phyloP scores from a whole-genome alignment of 495 filamentous ascomycete genomes.

The Penicillium roqueforti region DNA sequence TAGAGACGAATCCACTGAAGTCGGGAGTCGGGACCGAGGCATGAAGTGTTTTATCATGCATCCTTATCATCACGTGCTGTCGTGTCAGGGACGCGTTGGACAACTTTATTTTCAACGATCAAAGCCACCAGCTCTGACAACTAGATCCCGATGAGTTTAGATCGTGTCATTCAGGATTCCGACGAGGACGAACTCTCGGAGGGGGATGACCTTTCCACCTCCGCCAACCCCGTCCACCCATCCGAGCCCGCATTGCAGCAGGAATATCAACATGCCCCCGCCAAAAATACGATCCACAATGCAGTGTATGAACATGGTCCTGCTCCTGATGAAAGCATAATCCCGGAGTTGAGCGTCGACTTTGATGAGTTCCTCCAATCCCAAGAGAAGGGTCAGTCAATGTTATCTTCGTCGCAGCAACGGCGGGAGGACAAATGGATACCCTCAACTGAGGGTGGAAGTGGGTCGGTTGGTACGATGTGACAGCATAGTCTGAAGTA shows the following conservation, averaged over 20 bases:
- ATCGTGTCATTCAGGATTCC: constrained; percentile 49
- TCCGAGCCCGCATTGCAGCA: constrained; percentile 14
- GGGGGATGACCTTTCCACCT: constrained; percentile 27
- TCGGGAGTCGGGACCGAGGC: too few relatives aligned
- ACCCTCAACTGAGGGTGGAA: constrained; percentile 25
- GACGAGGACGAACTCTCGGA: constrained; percentile 44
- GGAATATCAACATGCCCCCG: constrained; percentile 14
- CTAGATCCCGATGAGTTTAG: constrained; percentile 26
- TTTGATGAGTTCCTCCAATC: constrained; percentile 43
- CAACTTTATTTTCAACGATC: constrained; percentile 13
- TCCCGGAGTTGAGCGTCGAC: constrained; percentile 27
- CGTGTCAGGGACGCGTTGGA: constrained; percentile 32
- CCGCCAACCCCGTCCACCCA: constrained; percentile 16
- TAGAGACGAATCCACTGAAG: too few relatives aligned
- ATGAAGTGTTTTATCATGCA: not conserved
- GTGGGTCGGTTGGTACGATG: constrained; percentile 35
- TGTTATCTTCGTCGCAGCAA: constrained; percentile 34
- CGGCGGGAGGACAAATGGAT: constrained; percentile 41
- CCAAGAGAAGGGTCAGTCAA: constrained; percentile 18
- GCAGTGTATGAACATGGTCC: constrained; percentile 5
- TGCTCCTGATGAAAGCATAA: constrained; percentile 8
- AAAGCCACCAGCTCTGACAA: not conserved
- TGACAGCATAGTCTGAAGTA: not conserved
- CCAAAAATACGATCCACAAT: constrained; percentile 12
- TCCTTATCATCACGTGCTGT: constrained; percentile 36